Evolutionary conservation across 2,329 filamentous ascomycete genomes (phyloP).

Genomic region (Sporothrix globosa): DNA sequence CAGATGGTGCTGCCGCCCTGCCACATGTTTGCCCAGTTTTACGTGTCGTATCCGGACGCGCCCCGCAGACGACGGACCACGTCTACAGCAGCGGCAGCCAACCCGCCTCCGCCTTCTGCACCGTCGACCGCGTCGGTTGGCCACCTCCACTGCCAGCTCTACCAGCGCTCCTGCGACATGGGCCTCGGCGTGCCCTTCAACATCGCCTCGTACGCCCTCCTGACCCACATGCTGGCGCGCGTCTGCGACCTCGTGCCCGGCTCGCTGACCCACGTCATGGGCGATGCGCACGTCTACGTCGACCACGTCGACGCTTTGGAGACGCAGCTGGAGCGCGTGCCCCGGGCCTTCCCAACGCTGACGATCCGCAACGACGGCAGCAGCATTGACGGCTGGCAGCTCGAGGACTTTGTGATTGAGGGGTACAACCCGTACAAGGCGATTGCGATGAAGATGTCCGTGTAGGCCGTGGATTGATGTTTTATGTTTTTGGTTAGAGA

Average conservation of each 20-base stretch:
- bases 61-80: constrained; percentile 15
- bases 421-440: constrained; percentile 89
- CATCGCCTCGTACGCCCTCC: constrained; percentile 88
- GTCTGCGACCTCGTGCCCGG: constrained; percentile 83
- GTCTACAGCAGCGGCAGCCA: background rate
- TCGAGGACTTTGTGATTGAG: constrained; percentile 83
- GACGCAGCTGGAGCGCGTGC: constrained; percentile 78
- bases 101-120: constrained; percentile 28
- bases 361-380: constrained; percentile 70
- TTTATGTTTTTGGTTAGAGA: background rate
- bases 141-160: constrained; percentile 82
- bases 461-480: constrained; percentile 50
- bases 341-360: constrained; percentile 77
- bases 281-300: constrained; percentile 93
- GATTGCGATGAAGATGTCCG: constrained; percentile 99
- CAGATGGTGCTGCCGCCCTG: constrained; percentile 93
- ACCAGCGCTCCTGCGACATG: constrained; percentile 96
- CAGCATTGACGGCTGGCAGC: constrained; percentile 86
- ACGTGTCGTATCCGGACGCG: constrained; percentile 71
- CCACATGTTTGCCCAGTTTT: constrained; percentile 98
- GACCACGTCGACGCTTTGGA: constrained; percentile 89
- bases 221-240: constrained; percentile 94
- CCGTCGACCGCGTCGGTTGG: constrained; percentile 55
- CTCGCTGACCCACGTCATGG: constrained; percentile 92
- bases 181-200: constrained; percentile 97